Conservation (phyloP, 2,329 filamentous ascomycete species). For the Ilyonectria sp. region DNA sequence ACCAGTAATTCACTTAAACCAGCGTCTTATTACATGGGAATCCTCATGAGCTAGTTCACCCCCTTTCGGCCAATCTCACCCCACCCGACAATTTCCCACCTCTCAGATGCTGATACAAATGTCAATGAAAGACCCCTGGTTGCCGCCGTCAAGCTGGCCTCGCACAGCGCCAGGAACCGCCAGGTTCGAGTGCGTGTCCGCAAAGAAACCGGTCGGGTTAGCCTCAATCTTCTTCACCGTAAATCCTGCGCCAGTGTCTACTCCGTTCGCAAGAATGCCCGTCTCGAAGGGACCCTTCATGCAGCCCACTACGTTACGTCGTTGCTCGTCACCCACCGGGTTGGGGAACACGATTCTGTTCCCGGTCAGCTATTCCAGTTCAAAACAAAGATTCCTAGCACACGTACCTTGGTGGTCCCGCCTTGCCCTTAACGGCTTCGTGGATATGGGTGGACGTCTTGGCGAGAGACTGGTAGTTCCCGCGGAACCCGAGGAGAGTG, state of each 20-base stretch:
- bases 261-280: conserved; percentile 48
- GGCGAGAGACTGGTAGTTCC: conserved; percentile 66
- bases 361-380: conserved; percentile 32
- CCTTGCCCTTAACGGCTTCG: conserved; percentile 60
- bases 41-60: not conserved
- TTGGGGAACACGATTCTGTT: conserved; percentile 63
- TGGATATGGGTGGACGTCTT: conserved; percentile 70
- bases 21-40: conserved; percentile 13
- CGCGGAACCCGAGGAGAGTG: conserved; percentile 63
- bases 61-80: not conserved
- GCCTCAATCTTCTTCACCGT: conserved; percentile 65
- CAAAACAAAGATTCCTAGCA: conserved; percentile 11
- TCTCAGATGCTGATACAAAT: not conserved
- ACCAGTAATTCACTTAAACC: conserved; percentile 24
- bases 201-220: conserved; percentile 66
- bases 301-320: conserved; percentile 59
- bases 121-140: not conserved
- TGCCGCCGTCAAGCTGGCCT: conserved; percentile 59
- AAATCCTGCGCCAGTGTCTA: conserved; percentile 60
- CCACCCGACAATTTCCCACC: not conserved
- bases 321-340: conserved; percentile 56
- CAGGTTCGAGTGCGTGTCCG: conserved; percentile 66
- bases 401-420: conserved; percentile 64
- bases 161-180: conserved; percentile 66
- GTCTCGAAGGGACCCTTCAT: conserved; percentile 55